Evolutionary conservation across 257 asterid genomes (phyloP), one percentile per base, ranked within the genome.

Genomic region (Solanum infundibuliforme): DNA sequence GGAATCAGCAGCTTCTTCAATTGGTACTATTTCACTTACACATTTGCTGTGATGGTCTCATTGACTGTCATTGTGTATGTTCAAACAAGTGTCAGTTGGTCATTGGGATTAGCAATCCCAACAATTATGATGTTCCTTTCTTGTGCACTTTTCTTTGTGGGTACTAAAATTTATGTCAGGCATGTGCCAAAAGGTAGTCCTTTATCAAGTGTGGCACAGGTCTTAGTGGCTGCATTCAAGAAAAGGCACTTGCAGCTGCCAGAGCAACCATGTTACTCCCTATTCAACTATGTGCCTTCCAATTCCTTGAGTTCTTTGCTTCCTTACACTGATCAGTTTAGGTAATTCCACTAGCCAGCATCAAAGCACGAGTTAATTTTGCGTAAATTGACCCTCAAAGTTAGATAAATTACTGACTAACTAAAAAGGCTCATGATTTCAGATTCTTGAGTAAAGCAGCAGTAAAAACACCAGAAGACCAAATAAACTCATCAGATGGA

Each of bases 1-100:
- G 93, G 90, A 43, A 88, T 86, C 68, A 84, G 83, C 32, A 91
- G 93, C 12, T 91, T 91, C 88, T 91, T 91, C 87, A 90, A 88
- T 18, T 90, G 92, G 93, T 91, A 88, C 87, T 91, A 88, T 23
- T 90, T 90, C 88, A 90, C 91, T 14, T 83, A 43, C 43, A 88
- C 90, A 29, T 91, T 90, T 58, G 91, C 92, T 13, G 39, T 88
- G 48, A 88, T 90, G 92, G 81, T 90, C 6, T 90, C 93, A 21
- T 29, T 87, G 27, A 90, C 93, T 4, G 68, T 87, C 89, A 90
- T 91, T 34, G 92, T 91, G 12, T 91, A 90, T 34, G 91, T 91
- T 20, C 93, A 91, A 86, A 36, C 91, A 73, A 85, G 84, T 32
- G 12, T 90, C 34, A 91, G 89, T 73, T 90, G 93, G 93, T 39